A percentile compares a stretch with the other conserved stretches of the same genome.
These are phyloP conservation scores for Aspergillus funiculosus DNA, from an alignment of 495 filamentous ascomycete genomes.

Conservation along the genomic window DNA sequence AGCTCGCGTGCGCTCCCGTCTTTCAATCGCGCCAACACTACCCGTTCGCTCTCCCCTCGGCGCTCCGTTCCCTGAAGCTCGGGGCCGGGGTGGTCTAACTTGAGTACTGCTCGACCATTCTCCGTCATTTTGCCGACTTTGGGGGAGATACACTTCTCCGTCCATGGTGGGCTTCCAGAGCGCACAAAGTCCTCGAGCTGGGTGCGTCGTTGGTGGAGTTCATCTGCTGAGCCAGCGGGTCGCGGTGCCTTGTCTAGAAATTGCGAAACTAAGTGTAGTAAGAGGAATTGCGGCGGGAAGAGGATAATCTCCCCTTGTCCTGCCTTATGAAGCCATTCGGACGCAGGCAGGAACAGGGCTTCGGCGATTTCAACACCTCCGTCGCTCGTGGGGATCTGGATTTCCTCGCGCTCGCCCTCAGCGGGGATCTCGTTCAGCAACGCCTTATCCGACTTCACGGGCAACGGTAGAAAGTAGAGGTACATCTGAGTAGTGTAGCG, in stretches of 20 bases:
- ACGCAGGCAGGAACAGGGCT: slow-evolving; percentile 65
- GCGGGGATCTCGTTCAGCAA: slow-evolving; percentile 27
- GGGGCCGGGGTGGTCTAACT: slow-evolving; percentile 62
- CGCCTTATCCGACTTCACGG: slow-evolving; percentile 34
- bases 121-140: slow-evolving; percentile 48
- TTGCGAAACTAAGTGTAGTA: slow-evolving; percentile 59
- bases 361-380: slow-evolving; percentile 81
- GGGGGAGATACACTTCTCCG: slow-evolving; percentile 72
- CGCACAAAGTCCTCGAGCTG: slow-evolving; percentile 54
- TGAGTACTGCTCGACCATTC: slow-evolving; percentile 58
- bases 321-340: slow-evolving; percentile 62
- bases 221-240: slow-evolving; percentile 25
- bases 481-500: slow-evolving; percentile 96
- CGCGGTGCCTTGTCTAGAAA: slow-evolving; percentile 49
- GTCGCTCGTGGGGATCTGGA: slow-evolving; percentile 64
- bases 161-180: slow-evolving; percentile 58
- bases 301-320: slow-evolving; percentile 64
- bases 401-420: slow-evolving; percentile 35
- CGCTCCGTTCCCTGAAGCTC: slow-evolving; percentile 59
- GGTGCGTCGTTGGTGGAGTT: slow-evolving; percentile 47
- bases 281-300: slow-evolving; percentile 84
- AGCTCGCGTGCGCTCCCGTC: slow-evolving; percentile 52
- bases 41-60: slow-evolving; percentile 65
- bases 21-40: slow-evolving; percentile 62
- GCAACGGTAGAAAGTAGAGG: slow-evolving; percentile 79